These are phyloP conservation scores for Cladosporium oxysporum DNA, from an alignment of 2,329 filamentous ascomycete species.

Conservation along the genomic window DNA sequence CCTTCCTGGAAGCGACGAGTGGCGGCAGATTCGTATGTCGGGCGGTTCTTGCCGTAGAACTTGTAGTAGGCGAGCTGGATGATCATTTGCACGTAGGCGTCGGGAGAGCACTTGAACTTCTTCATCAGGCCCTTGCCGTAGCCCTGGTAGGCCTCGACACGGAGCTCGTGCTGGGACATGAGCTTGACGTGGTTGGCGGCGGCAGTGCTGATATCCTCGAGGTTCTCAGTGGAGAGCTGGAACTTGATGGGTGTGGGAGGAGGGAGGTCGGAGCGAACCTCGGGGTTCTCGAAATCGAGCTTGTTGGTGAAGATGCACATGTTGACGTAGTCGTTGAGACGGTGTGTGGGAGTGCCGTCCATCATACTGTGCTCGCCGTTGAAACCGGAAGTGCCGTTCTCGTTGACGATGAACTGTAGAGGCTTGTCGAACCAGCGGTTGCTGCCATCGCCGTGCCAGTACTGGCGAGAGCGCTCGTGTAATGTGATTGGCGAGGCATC, in stretches of 20 bases:
- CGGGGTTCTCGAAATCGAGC: slow-evolving; percentile 80
- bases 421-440: slow-evolving; percentile 99
- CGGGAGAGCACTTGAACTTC: slow-evolving; percentile 97
- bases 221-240: slow-evolving; percentile 70
- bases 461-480: slow-evolving; percentile 91
- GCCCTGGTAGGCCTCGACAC: slow-evolving; percentile 92
- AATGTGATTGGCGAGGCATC: slow-evolving; percentile 88
- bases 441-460: slow-evolving; percentile 95
- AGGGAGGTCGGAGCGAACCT: slow-evolving; percentile 77
- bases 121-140: slow-evolving; percentile 99
- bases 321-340: slow-evolving; percentile 93
- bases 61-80: slow-evolving; percentile 98
- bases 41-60: slow-evolving; percentile 97
- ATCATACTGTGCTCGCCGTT: slow-evolving; percentile 99
- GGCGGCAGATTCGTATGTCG: slow-evolving; percentile 95
- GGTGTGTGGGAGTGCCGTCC: slow-evolving; percentile 97
- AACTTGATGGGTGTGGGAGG: slow-evolving; percentile 80
- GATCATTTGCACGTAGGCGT: slow-evolving; percentile 97
- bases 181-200: slow-evolving; percentile 75
- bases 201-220: slow-evolving; percentile 77
- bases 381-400: slow-evolving; percentile 96
- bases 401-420: slow-evolving; percentile 94
- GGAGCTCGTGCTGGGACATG: slow-evolving; percentile 85
- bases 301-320: slow-evolving; percentile 91
- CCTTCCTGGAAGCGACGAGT: slow-evolving; percentile 95